Percentiles rank a stretch among this genome's conserved stretches.
These are phyloP conservation scores for Argentina anserina DNA, from an alignment of 306 rosid species.

Conservation along the genomic window DNA sequence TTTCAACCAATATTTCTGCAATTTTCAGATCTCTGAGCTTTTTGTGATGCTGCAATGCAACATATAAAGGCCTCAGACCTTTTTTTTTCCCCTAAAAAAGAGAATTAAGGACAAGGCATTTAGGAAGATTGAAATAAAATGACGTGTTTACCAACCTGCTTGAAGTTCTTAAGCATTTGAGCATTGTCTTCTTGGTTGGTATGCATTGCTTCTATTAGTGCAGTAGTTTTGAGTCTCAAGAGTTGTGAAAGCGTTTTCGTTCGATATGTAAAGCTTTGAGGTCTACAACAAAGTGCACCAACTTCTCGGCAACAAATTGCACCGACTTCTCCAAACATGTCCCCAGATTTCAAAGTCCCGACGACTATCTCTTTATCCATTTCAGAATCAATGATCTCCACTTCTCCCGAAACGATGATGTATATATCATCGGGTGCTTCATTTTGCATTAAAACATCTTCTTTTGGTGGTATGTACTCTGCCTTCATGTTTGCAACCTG, in stretches of 20 bases:
- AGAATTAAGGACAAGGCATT: background rate
- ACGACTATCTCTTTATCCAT: slow-evolving; percentile 49
- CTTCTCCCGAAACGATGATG: slow-evolving; percentile 85
- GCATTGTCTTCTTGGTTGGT: slow-evolving; percentile 45
- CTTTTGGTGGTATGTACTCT: slow-evolving; percentile 88
- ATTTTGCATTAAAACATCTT: slow-evolving; percentile 74
- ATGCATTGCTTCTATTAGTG: slow-evolving; percentile 59
- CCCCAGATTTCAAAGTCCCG: slow-evolving; percentile 57
- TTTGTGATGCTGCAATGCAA: slow-evolving; percentile 59
- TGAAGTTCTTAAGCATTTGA: slow-evolving; percentile 58
- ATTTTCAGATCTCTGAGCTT: slow-evolving; percentile 46
- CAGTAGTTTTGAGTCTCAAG: slow-evolving; percentile 63
- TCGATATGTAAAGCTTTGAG: slow-evolving; percentile 64
- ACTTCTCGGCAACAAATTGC: slow-evolving; percentile 76
- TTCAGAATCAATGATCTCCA: slow-evolving; percentile 55
- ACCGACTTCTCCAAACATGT: slow-evolving; percentile 82
- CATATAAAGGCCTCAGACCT: background rate
- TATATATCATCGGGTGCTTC: slow-evolving; percentile 81
- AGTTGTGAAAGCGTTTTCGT: slow-evolving; percentile 86
- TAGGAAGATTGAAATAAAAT: background rate
- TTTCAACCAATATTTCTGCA: slow-evolving; percentile 40
- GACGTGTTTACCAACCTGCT: slow-evolving; percentile 42
- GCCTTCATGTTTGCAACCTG: slow-evolving; percentile 87
- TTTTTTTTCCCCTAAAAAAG: background rate
- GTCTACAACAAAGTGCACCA: slow-evolving; percentile 69